Base-by-base conservation (phyloP, 768 basidiomycete genomes). In the Lentinula guzmanii region DNA sequence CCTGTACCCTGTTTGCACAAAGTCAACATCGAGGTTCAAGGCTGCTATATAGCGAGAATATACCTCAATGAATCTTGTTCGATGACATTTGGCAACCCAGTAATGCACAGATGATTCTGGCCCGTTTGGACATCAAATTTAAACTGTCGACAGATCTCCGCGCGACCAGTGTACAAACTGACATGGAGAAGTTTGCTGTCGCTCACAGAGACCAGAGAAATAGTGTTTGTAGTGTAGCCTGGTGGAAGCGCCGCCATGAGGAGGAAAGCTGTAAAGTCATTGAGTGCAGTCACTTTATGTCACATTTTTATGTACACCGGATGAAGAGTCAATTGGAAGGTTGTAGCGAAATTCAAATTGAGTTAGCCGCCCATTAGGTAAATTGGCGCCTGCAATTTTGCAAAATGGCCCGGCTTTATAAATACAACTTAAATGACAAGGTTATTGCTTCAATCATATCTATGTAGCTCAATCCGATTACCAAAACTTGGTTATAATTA, bases 31-130 rank as follows among this genome's bases (percentile, higher is more conserved):
- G 35, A 37, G 15, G 28, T 31, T 31, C 16, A 11, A 31, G 31
- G 15, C 1, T 6, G 48, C 45, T 51, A 8, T 58, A n/a, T 5
- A 24, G 3, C 4, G n/a, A 48, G 7, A 33, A 41, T 6, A 34
- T 48, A 78, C 79, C 75, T 74, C 31, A 80, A 66, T 10, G 78
- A 79, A 7, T 77, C 72, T n/a, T 70, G 54, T 48, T 78, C 74
- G 5, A 79, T 65, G 0, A 67, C 73, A 42, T 64, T 66, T 0
- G 79, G 79, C 24, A 82, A 66, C 2, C 75, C 76, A 24, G 64
- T 64, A 45, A 81, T 75, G 18, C 61, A 72, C 21, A 82, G 71
- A 37, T 76, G 73, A 62, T 80, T 81, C 33, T 73, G 72, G 2
- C 79, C 80, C 1, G 70, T 69, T 59, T 75, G 70, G 5, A 77